Evolutionary conservation across 176 grass and related monocot species (phyloP), one percentile per base, ranked within the genome.

Genomic region (Avena atlantica): DNA sequence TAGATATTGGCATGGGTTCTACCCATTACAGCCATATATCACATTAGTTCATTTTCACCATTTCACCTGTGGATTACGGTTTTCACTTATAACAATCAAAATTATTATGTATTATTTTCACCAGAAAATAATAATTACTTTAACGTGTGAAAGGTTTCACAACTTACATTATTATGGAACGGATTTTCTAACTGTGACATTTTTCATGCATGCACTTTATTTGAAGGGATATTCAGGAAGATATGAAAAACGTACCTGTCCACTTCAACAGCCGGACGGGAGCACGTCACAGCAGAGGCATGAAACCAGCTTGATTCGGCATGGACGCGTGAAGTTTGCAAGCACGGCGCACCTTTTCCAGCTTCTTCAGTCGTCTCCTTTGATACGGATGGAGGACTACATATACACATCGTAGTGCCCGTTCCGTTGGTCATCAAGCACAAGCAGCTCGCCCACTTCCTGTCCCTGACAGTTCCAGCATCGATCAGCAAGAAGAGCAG

Each of bases 381-480:
- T 31, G 31, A 31, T 31, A 31, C 31, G 31, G 31, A 40, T n/a
- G 44, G 37, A 73, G 37, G 7, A 9, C 71, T 90, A 82, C 81
- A 86, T 78, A 86, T 72, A 74, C 37, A 14, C 24, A 63, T 24
- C 48, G 0, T 21, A 8, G 6, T 31, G 6, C 56, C 56, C 17
- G 47, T 12, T 24, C 56, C 67, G 15, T 1, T 56, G 40, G 16
- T 56, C 87, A 56, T 64, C 87, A 66, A 89, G 66, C 34, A 85
- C 87, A 66, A 89, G 82, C 48, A 85, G 82, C 34, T 57, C 57
- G 7, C 47, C 70, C 70, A 74, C 53, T 78, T 57, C 40, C 60
- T 64, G 20, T 6, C 14, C n/a, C 44, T 27, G 36, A 9, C 29
- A 12, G 17, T 13, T 78, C 53, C 31, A 4, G 14, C 3, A 1